Conservation (phyloP, 371 early-diverging fungal genomes). For the Cokeromyces recurvatus region DNA sequence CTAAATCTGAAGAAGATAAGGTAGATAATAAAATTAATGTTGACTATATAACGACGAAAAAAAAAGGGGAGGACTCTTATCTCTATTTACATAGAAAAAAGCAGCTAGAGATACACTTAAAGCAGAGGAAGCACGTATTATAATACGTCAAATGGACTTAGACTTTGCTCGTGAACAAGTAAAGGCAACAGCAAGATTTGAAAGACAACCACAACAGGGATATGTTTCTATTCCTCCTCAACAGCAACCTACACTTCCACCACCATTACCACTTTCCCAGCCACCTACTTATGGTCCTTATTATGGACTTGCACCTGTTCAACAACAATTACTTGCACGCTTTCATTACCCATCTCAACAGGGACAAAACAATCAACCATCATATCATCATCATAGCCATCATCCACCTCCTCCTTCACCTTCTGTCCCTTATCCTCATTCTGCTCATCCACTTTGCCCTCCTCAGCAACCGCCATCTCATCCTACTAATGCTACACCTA, state of each 20-base stretch:
- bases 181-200: constrained; percentile 12
- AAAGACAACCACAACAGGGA: neutral
- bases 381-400: neutral
- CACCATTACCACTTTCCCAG: neutral
- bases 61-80: too few species aligned
- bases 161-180: constrained; percentile 30
- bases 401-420: constrained; percentile 18
- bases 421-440: constrained; percentile 31
- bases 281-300: constrained; percentile 5
- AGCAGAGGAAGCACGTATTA: constrained; percentile 37
- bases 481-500: neutral
- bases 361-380: constrained; percentile 2
- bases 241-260: neutral
- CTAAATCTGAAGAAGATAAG: constrained; percentile 52
- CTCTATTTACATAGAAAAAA: constrained; percentile 43
- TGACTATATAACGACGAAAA: too few species aligned
- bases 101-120: constrained; percentile 34
- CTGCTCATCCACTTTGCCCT: constrained; percentile 36
- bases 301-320: constrained; percentile 28
- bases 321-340: constrained; percentile 34
- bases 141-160: constrained; percentile 33
- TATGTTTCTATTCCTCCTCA: neutral
- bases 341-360: constrained; percentile 15
- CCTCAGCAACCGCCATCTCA: neutral
- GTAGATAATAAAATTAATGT: too few species aligned